A percentile compares a stretch with the other conserved stretches of the same genome.
Conservation (phyloP, 208 protist genomes). For the Pavlovales sp. region DNA sequence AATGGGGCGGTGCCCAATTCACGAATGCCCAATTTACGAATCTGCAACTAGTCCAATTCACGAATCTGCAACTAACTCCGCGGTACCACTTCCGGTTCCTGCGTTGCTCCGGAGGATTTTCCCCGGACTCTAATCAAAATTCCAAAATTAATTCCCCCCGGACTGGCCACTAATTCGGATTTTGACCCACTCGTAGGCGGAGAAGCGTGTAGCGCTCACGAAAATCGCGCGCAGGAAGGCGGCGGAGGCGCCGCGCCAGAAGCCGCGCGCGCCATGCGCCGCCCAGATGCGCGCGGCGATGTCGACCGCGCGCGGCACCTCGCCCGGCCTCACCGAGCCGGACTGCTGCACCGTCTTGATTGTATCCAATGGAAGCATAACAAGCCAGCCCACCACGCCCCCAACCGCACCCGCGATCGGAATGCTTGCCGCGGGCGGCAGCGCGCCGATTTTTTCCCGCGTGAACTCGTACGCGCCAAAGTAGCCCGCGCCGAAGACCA, state of each 20-base stretch:
- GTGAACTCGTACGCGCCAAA: background rate
- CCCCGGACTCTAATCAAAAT: no score
- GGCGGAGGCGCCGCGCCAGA: background rate
- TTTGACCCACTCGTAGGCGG: background rate
- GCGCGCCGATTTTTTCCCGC: background rate
- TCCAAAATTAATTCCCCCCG: no score
- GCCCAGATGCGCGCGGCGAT: background rate
- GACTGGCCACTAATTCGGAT: no score
- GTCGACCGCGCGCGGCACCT: background rate
- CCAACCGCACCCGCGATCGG: background rate
- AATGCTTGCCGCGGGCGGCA: background rate
- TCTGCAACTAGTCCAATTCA: no score
- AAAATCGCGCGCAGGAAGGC: background rate
- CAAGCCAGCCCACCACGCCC: background rate
- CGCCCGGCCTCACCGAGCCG: background rate
- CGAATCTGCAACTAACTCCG: no score
- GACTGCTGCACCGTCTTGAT: background rate
- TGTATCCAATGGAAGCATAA: background rate
- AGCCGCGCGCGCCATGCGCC: background rate
- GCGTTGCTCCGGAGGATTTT: no score
- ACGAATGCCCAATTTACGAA: no score
- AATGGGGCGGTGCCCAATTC: no score
- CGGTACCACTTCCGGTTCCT: no score
- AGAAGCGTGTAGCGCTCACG: background rate
- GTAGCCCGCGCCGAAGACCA: background rate